Percentiles rank a stretch among this genome's conserved stretches.
phyloP scores from a whole-genome alignment of 75 land plant species.

The Ceratopteris richardii region DNA sequence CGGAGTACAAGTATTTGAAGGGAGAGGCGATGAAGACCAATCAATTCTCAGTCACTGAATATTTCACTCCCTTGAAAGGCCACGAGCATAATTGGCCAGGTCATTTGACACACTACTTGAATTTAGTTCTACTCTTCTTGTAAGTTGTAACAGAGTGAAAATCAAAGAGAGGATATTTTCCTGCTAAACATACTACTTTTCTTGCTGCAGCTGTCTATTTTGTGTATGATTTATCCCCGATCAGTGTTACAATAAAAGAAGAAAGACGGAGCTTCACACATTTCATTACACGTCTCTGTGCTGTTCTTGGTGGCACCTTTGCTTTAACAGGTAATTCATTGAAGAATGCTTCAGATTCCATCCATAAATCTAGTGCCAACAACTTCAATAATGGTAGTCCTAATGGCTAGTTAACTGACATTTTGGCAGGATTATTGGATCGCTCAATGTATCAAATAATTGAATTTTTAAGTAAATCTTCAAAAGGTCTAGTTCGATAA shows the following conservation, averaged over 20 bases:
- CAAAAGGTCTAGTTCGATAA: background rate
- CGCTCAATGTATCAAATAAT: slow-evolving; percentile 85
- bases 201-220: slow-evolving; percentile 85
- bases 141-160: background rate
- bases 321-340: slow-evolving; percentile 71
- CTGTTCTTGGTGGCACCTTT: slow-evolving; percentile 96
- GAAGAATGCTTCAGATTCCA: background rate
- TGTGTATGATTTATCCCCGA: slow-evolving; percentile 94
- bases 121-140: slow-evolving; percentile 5
- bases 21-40: slow-evolving; percentile 84
- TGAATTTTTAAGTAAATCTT: slow-evolving; percentile 50
- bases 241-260: slow-evolving; percentile 88
- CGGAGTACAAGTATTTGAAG: slow-evolving; percentile 78
- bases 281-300: slow-evolving; percentile 94
- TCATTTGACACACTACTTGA: slow-evolving; percentile 8
- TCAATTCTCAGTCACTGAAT: slow-evolving; percentile 96
- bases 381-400: background rate
- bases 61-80: slow-evolving; percentile 51
- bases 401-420: background rate
- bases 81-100: slow-evolving; percentile 86
- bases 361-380: too few relatives aligned
- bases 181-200: too few relatives aligned
- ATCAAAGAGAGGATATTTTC: too few relatives aligned
- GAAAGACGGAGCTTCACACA: slow-evolving; percentile 87
- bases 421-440: slow-evolving; percentile 81